Conservation (phyloP, 306 rosid genomes). For the Ormosia semicastrata region DNA sequence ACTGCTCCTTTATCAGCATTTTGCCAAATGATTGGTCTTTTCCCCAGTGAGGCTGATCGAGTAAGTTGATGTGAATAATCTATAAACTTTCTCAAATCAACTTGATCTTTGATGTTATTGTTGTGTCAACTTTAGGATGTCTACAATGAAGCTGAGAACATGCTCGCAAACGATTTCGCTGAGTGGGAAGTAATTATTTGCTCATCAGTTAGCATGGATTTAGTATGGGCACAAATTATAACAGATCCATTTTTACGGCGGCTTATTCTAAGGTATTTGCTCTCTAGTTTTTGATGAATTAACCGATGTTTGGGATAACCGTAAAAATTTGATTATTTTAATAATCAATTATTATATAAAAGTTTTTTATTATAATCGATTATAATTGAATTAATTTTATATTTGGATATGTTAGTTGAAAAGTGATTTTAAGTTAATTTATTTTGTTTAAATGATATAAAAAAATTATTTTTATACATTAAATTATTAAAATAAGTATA, state of each 20-base stretch:
- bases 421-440: too few species aligned
- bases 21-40: constrained; percentile 79
- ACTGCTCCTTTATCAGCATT: constrained; percentile 90
- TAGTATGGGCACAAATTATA: constrained; percentile 94
- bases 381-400: too few species aligned
- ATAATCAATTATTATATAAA: too few species aligned
- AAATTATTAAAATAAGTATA: too few species aligned
- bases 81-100: neutral
- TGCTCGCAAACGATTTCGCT: constrained; percentile 67
- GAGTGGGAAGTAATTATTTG: constrained; percentile 92
- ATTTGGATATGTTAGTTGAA: too few species aligned
- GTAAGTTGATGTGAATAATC: constrained; percentile 47
- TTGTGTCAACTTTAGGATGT: constrained; percentile 53
- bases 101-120: constrained; percentile 24
- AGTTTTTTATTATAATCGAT: too few species aligned
- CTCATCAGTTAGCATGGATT: constrained; percentile 69
- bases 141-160: constrained; percentile 75
- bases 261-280: constrained; percentile 74
- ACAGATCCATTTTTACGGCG: constrained; percentile 85
- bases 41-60: constrained; percentile 43
- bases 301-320: too few species aligned
- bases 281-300: constrained; percentile 18
- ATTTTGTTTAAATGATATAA: too few species aligned
- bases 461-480: too few species aligned
- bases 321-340: too few species aligned